These are phyloP conservation scores for Ogataea corticis DNA, from an alignment of 805 yeast species.

Conservation along the genomic window DNA sequence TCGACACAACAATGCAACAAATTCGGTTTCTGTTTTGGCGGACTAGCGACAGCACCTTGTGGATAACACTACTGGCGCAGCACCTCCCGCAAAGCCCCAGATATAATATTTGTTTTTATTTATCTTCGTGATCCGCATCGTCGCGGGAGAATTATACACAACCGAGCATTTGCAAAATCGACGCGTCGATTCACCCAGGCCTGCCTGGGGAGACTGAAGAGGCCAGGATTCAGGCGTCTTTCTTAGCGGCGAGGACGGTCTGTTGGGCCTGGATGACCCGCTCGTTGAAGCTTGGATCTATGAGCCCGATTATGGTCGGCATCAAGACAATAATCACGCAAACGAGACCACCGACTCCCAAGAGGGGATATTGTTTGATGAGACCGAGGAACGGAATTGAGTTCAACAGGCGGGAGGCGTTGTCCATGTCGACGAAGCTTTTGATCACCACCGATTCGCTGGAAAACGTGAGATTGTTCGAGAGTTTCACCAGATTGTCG, in stretches of 20 bases:
- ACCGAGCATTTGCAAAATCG: too few relatives aligned
- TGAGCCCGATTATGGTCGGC: conserved; percentile 26
- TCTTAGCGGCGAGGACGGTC: conserved; percentile 6
- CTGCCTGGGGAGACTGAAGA: not conserved
- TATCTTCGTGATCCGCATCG: too few relatives aligned
- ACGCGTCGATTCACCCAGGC: not conserved
- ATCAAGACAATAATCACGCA: conserved; percentile 17
- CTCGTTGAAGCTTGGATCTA: conserved; percentile 31
- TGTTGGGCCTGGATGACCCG: conserved; percentile 24
- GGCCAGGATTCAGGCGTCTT: not conserved
- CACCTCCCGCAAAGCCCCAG: too few relatives aligned
- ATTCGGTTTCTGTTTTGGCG: too few relatives aligned
- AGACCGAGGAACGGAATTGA: conserved; percentile 24
- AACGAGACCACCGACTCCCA: conserved; percentile 10
- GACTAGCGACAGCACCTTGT: too few relatives aligned
- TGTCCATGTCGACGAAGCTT: conserved; percentile 18
- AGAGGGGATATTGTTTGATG: conserved; percentile 20
- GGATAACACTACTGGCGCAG: too few relatives aligned
- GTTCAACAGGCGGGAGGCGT: conserved; percentile 10
- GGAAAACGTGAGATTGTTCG: conserved; percentile 12
- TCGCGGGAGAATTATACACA: too few relatives aligned
- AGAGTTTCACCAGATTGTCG: conserved; percentile 4
- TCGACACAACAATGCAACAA: too few relatives aligned
- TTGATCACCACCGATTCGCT: conserved; percentile 15
- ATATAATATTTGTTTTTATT: too few relatives aligned